Base-by-base conservation (phyloP, 2,329 filamentous ascomycete species). In the Nannizziopsis barbatae region DNA sequence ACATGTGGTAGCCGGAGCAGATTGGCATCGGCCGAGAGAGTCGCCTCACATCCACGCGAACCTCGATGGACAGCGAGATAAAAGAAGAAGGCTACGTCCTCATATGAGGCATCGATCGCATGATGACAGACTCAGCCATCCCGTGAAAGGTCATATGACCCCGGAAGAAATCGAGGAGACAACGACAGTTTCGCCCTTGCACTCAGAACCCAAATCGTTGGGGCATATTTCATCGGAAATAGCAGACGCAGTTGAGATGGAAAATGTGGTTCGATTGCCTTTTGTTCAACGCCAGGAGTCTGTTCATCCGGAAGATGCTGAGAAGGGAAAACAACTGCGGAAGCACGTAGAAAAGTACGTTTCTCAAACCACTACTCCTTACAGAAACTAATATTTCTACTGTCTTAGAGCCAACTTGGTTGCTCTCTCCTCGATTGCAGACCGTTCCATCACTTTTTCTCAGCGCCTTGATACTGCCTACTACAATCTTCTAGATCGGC, bases 281-380 rank as follows among this genome's bases (percentile, higher is more conserved):
- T 50, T 55, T 43, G 42, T 47, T 15, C 47, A 38, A 40, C 54
- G 55, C 42, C 58, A 56, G 36, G 63, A 64, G 36, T 57, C 63
- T 32, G 55, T 57, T 20, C 65, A 60, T 4, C 57, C 57, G 58
- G 60, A 58, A 18, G 65, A 69, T 47, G 53, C 71, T 42, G 62
- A 63, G 37, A 56, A 56, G 45, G 56, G 63, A 31, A 63, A 53
- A 45, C 79, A 85, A 60, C 71, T 72, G 44, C 92, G 90, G 83
- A 87, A 86, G 64, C 79, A 82, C 61, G 79, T 81, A 50, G 85
- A 88, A 57, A 79, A 80, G 61, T 89, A 79, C 63, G 82, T 80
- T 2, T 14, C 27, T 2, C 18, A 30, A 20, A 30, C 2, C 12
- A 2, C 40, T 2, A 33, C 7, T 17, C 12, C 17, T 32, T 38